Evolutionary conservation across 768 basidiomycete species (phyloP), one percentile per base, ranked within the genome.

Genomic region (Butyriboletus loyo): DNA sequence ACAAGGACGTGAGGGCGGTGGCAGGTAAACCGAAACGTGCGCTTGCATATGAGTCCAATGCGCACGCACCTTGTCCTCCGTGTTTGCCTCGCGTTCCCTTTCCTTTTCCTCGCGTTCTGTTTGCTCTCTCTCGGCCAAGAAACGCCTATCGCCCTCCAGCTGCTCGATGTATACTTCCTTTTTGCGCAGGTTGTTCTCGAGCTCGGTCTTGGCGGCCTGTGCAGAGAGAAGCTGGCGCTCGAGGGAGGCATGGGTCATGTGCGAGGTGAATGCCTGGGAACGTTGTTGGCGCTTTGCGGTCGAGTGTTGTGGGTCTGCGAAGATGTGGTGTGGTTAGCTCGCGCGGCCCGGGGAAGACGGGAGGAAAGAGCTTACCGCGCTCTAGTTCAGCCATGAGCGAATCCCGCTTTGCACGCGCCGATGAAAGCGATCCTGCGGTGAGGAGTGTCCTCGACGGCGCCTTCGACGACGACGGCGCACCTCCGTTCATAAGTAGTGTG

Each of bases 101-200:
- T 88, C 84, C 66, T 81, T 86, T 66, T 85, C 86, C 52, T 84
- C 81, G 22, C 81, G 72, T 54, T 89, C 87, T 34, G 84, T 81
- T 44, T 77, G 73, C 65, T 90, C 89, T 4, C 84, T 68, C 55
- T 89, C 86, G 0, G 84, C 73, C 45, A 89, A 75, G 73, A 77
- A 89, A 17, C 86, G 72, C 34, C 88, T 72, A 62, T 92, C 89
- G 17, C 79, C 72, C 60, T 90, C 86, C 10, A 92, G 74, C 39
- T 82, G 72, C 38, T 87, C 86, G 25, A 91, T 77, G 22, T 72
- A 65, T 1, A 75, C 57, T 3, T 88, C 85, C 62, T 79, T 82
- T 67, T 90, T 85, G 30, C 84, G 75, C 4, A 90, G 71, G 64
- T 84, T 84, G 13, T 78, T 76, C 65, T 90, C 87, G 34, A 89